Evolutionary conservation across 1,284 basidiomycete genomes (phyloP).

Genomic region (Moniliella sp.): DNA sequence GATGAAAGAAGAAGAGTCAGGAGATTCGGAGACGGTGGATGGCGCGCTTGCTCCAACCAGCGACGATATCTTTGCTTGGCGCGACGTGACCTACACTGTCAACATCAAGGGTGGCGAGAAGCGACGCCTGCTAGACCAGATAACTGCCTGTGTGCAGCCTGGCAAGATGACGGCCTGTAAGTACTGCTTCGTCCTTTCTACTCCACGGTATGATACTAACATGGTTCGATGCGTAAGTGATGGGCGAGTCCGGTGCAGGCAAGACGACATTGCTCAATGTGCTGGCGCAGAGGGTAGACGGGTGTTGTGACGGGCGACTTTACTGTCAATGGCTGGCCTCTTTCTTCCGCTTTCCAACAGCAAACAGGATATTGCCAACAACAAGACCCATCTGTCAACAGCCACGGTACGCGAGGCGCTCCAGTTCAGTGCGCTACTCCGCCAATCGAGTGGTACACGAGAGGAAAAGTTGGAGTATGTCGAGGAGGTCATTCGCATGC

Average conservation of each 20-base stretch:
- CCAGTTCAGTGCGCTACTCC: constrained; percentile 2
- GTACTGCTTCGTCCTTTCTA: no score
- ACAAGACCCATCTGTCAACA: constrained; percentile 1
- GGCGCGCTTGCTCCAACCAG: no score
- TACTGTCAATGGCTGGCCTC: constrained; percentile 1
- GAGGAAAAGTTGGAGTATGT: constrained; percentile 3
- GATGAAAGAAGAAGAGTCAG: no score
- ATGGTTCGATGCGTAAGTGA: no score
- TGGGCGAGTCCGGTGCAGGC: constrained; percentile 25
- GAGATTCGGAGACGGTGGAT: not conserved
- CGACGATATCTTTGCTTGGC: constrained; percentile 14
- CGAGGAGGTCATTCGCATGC: constrained; percentile 2
- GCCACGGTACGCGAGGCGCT: constrained; percentile 2
- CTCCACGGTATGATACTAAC: no score
- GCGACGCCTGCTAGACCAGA: constrained; percentile 32
- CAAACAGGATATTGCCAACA: constrained; percentile 2
- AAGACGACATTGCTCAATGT: constrained; percentile 6
- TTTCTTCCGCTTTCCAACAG: constrained; percentile 1
- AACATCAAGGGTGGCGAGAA: constrained; percentile 11
- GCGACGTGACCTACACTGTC: constrained; percentile 16
- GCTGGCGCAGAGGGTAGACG: constrained; percentile 1
- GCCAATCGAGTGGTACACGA: constrained; percentile 1
- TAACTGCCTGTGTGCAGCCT: constrained; percentile 27
- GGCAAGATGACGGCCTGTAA: constrained; percentile 14
- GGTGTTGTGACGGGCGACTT: constrained; percentile 2